Evolutionary conservation across 768 basidiomycete species (phyloP).

Genomic region (Collybiopsis confluens): DNA sequence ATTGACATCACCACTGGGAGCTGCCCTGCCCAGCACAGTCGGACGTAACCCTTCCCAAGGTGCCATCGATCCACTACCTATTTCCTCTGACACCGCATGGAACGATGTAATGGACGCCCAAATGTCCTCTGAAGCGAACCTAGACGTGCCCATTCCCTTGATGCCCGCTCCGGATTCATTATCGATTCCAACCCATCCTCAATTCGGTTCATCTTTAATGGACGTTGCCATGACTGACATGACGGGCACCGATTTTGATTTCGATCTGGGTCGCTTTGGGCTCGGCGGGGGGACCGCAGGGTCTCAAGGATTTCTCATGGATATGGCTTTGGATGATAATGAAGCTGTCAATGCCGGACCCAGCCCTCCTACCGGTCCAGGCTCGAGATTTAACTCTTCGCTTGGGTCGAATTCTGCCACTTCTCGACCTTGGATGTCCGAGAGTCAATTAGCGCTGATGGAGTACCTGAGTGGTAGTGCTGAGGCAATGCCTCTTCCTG

Average conservation of each 20-base stretch:
- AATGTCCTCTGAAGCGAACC: constrained; percentile 3
- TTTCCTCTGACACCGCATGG: background rate
- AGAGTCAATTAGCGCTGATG: constrained; percentile 17
- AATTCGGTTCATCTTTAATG: background rate
- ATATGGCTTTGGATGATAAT: constrained; percentile 5
- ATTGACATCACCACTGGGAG: no score
- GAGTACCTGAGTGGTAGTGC: constrained; percentile 24
- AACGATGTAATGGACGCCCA: constrained; percentile 1
- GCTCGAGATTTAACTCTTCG: constrained; percentile 6
- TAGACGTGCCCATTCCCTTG: background rate
- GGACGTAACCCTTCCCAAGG: background rate
- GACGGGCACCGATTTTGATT: background rate
- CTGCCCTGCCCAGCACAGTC: no score
- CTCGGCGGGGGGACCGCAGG: constrained; percentile 4
- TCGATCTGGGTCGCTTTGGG: background rate
- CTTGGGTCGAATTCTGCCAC: background rate
- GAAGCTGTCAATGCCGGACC: background rate
- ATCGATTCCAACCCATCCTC: background rate
- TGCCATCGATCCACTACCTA: background rate
- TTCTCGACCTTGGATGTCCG: background rate
- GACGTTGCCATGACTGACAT: constrained; percentile 1
- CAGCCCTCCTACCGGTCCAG: constrained; percentile 12
- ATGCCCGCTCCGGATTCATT: background rate
- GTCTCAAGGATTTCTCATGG: background rate
- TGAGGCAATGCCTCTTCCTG: constrained; percentile 2